phyloP scores from a whole-genome alignment of 208 protist species.

The Histomonas meleagridis region DNA sequence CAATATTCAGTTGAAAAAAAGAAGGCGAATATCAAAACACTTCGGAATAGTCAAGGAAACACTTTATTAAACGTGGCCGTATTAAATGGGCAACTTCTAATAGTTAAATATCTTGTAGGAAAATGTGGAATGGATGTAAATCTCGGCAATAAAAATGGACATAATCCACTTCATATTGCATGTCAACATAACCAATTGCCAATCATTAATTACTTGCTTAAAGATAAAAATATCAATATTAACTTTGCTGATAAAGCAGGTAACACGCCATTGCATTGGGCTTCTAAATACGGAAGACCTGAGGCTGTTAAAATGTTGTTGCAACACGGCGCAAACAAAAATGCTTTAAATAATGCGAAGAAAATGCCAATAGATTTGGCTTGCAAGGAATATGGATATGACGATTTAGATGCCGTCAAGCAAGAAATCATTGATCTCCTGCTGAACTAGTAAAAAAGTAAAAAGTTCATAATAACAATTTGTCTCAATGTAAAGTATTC shows the following conservation, averaged over 20 bases:
- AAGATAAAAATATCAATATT: background rate
- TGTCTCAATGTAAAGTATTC: too few relatives aligned
- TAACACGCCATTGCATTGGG: background rate
- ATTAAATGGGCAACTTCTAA: background rate
- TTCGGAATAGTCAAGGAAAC: background rate
- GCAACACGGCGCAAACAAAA: too few relatives aligned
- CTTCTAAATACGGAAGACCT: too few relatives aligned
- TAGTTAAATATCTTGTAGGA: background rate
- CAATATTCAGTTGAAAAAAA: background rate
- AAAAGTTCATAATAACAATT: too few relatives aligned
- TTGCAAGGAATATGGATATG: too few relatives aligned
- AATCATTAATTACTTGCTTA: background rate
- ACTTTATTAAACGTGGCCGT: background rate
- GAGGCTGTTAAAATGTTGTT: too few relatives aligned
- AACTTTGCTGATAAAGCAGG: background rate
- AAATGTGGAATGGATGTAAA: background rate
- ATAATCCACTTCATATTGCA: background rate
- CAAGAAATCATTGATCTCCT: too few relatives aligned
- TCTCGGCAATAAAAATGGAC: background rate
- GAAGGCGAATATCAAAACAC: too few relatives aligned
- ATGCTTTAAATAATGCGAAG: too few relatives aligned
- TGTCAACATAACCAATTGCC: background rate
- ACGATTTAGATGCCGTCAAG: too few relatives aligned
- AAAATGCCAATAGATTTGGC: too few relatives aligned
- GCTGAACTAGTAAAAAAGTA: too few relatives aligned